Percentiles rank a stretch among this genome's conserved stretches.
These are phyloP conservation scores for Phycomyces nitens DNA, from an alignment of 192 early-diverging fungal genomes.

Conservation along the genomic window DNA sequence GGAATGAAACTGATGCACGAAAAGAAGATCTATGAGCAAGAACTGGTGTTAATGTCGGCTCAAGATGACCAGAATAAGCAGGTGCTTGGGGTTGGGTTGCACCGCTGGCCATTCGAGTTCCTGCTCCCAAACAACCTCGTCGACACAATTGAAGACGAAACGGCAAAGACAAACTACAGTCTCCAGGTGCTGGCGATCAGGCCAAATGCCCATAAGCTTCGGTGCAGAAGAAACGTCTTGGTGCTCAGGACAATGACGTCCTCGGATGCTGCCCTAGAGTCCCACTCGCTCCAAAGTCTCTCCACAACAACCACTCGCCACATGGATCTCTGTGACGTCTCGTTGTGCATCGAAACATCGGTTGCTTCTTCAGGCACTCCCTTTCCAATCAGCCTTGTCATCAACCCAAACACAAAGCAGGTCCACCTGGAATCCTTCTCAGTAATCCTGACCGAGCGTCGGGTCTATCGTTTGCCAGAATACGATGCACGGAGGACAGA, in stretches of 20 bases:
- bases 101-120: conserved; percentile 31
- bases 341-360: conserved; percentile 24
- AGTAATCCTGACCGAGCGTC: conserved; percentile 18
- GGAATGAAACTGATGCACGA: conserved; percentile 25
- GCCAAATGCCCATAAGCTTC: conserved; percentile 12
- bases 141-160: conserved; percentile 32
- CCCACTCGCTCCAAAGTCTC: conserved; percentile 10
- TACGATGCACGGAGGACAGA: conserved; percentile 20
- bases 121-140: conserved; percentile 21
- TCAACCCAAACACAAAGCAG: conserved; percentile 19
- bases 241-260: conserved; percentile 17
- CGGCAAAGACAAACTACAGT: conserved; percentile 24
- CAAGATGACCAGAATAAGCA: conserved; percentile 1
- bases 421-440: conserved; percentile 23
- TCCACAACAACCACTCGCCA: conserved; percentile 19
- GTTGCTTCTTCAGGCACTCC: conserved; percentile 27
- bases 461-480: conserved; percentile 26
- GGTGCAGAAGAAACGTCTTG: conserved; percentile 16
- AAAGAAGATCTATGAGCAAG: conserved; percentile 30
- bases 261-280: conserved; percentile 16
- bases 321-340: conserved; percentile 15
- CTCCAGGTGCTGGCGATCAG: conserved; percentile 12
- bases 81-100: conserved; percentile 9
- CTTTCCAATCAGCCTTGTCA: conserved; percentile 16
- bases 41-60: conserved; percentile 20